phyloP scores from a whole-genome alignment of 176 grass and related monocot genomes.

The Bromus sterilis region DNA sequence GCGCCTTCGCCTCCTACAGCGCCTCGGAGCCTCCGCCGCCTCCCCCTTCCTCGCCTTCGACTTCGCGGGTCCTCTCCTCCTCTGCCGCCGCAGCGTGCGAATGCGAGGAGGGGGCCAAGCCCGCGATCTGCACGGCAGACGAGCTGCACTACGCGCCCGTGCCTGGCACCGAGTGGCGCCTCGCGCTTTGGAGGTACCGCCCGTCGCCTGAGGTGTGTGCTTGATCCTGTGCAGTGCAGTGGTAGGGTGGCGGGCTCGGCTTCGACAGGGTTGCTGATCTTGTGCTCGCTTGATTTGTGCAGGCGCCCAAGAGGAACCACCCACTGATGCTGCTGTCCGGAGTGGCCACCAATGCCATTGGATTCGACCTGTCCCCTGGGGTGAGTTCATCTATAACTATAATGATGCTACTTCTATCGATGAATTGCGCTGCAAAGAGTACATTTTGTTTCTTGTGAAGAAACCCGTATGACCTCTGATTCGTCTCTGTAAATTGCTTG shows the following conservation, averaged over 20 bases:
- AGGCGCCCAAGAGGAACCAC: slow-evolving; percentile 94
- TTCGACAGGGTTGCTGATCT: background rate
- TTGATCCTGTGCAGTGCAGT: slow-evolving; percentile 14
- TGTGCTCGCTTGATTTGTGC: slow-evolving; percentile 2
- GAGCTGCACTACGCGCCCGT: slow-evolving; percentile 91
- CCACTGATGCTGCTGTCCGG: slow-evolving; percentile 94
- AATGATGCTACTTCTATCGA: background rate
- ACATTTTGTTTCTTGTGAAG: background rate
- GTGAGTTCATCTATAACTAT: slow-evolving; percentile 32
- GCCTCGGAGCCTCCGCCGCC: background rate
- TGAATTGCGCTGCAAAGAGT: background rate
- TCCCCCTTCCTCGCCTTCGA: background rate
- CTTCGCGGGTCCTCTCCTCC: background rate
- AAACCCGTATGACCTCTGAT: background rate
- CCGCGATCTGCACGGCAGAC: slow-evolving; percentile 80
- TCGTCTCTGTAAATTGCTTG: background rate
- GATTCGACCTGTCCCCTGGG: slow-evolving; percentile 96
- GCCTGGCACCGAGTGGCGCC: slow-evolving; percentile 84
- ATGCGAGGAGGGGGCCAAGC: slow-evolving; percentile 44
- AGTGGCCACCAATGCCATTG: slow-evolving; percentile 81
- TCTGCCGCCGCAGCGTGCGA: background rate
- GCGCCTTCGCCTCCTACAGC: slow-evolving; percentile 29
- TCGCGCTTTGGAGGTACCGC: slow-evolving; percentile 89
- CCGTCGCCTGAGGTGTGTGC: slow-evolving; percentile 61
- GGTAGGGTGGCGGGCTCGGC: background rate